Evolutionary conservation across 1,139 yeast species (phyloP), one percentile per base, ranked within the genome.

Genomic region (Yamadazyma membranifaciens): DNA sequence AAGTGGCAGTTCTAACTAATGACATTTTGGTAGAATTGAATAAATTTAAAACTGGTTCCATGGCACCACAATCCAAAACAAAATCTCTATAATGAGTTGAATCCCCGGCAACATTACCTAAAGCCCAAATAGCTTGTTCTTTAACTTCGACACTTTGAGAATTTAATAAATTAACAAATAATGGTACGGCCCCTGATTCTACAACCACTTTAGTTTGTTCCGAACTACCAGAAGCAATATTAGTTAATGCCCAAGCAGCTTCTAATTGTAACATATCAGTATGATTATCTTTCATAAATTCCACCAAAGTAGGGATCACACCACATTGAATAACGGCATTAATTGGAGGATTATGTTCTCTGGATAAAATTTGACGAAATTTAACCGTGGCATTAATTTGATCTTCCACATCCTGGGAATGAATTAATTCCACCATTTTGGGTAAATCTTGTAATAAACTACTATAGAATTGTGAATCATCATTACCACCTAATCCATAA

Each of bases 111-210:
- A 92, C 96, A 63, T 92, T 94, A 65, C 98, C 98, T 54, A 92
- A 73, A 30, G 98, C 98, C 98, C 98, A 92, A 53, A 92, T 92
- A 15, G 98, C 98, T 69, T 92, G 98, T 62, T 92, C 98, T 65
- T 88, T 87, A 44, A 94, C 97, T 60, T 94, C 98, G 42, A 83
- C 72, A 37, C 95, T 87, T 46, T 80, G 81, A 6, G 96, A 85
- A 54, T 79, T 76, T 54, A 94, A 75, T 52, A 94, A 75, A 51
- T 83, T 78, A 36, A 92, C 96, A 66, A 92, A 89, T 45, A 81
- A 69, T 16, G 98, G 98, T 33, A 92, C 95, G 0, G 98, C 98
- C 40, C 94, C 95, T 12, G 91, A 83, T 46, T 88, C 92, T 42
- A 92, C 95, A 42, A 92, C 98, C 39, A 83, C 83, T 51, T 80